These are phyloP conservation scores for Scalesia atractyloides DNA, from an alignment of 129 eudicot genomes.

Conservation along the genomic window DNA sequence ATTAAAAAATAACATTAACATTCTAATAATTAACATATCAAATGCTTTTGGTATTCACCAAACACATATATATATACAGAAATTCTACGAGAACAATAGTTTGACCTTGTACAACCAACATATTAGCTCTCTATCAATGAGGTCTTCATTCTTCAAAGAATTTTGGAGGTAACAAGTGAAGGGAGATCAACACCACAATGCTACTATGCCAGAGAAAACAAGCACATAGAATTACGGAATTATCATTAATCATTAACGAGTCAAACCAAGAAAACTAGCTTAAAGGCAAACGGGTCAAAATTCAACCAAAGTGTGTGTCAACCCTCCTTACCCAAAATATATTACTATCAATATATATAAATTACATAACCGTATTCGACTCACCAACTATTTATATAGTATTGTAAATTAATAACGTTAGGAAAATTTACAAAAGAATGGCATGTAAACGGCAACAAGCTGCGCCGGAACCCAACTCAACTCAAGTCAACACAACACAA, in stretches of 20 bases:
- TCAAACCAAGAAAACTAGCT: background rate
- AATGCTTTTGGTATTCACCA: slow-evolving; percentile 3
- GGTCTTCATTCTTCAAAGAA: slow-evolving; percentile 11
- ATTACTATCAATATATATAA: background rate
- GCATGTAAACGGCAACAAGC: no score
- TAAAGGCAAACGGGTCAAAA: background rate
- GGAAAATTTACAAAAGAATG: no score
- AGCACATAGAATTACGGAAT: background rate
- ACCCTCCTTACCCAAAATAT: background rate
- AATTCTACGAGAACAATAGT: slow-evolving; percentile 12
- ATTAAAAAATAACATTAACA: background rate
- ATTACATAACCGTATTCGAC: background rate
- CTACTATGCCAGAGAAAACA: slow-evolving; percentile 7
- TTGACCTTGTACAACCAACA: slow-evolving; percentile 2
- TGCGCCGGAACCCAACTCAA: background rate
- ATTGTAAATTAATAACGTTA: background rate
- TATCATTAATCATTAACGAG: background rate
- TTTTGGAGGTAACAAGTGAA: background rate
- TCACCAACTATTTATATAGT: background rate
- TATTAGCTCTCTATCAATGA: slow-evolving; percentile 1
- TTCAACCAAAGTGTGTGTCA: background rate
- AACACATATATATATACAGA: background rate
- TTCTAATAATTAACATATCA: background rate
- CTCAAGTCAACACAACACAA: background rate
- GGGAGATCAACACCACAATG: background rate